Evolutionary conservation across 441 rosid genomes (phyloP).

Genomic region (Rhodomyrtus psidioides): DNA sequence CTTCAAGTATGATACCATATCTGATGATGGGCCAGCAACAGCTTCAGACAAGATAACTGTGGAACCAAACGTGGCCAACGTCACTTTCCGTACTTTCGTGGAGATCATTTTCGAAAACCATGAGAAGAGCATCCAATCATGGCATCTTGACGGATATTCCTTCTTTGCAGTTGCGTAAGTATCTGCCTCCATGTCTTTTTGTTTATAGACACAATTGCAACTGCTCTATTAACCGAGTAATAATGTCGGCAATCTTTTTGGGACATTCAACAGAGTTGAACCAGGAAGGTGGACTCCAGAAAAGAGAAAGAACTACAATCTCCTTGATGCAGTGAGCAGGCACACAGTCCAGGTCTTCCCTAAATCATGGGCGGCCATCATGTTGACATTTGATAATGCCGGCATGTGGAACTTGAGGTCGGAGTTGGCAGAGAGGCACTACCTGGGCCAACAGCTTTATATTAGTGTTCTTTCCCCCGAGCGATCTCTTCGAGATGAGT

Average conservation of each 20-base stretch:
- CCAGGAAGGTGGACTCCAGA: conserved; percentile 5
- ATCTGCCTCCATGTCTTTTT: neutral
- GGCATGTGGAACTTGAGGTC: conserved; percentile 3
- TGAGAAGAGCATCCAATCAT: conserved; percentile 2
- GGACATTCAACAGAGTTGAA: neutral
- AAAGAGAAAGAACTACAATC: conserved; percentile 1
- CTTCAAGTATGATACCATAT: neutral
- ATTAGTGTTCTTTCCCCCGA: neutral
- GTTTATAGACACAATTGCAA: neutral
- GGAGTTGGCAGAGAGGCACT: neutral
- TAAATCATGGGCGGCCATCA: neutral
- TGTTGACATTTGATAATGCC: neutral
- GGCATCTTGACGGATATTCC: neutral
- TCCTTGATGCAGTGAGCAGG: neutral
- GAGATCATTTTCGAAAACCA: conserved; percentile 1
- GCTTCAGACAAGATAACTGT: neutral
- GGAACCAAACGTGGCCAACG: neutral
- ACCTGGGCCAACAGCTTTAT: neutral
- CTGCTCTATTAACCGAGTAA: neutral
- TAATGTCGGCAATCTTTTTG: neutral
- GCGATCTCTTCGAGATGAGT: conserved; percentile 1
- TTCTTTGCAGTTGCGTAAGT: neutral
- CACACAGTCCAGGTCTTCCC: neutral
- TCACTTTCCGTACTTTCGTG: neutral
- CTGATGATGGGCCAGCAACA: neutral